A percentile compares a stretch with the other conserved stretches of the same genome.
Conservation (phyloP, 202 grass and related monocot genomes). For the Schoenoplectus triqueter region DNA sequence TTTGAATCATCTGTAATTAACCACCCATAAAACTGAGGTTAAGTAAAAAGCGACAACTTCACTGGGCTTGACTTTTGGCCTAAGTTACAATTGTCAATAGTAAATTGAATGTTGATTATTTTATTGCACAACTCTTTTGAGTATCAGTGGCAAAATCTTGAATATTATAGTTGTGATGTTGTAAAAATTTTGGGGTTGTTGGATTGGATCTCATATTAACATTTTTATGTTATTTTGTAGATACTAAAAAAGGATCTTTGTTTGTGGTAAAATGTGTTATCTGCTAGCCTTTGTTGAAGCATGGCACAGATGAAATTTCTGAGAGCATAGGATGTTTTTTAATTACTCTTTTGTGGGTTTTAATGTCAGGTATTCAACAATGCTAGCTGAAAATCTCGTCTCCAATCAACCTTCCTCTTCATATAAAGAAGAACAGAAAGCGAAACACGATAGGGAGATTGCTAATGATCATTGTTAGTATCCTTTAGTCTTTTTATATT, state of each 20-base stretch:
- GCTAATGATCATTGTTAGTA: constrained; percentile 44
- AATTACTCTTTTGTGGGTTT: not conserved
- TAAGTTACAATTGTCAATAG: not conserved
- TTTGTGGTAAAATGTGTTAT: constrained; percentile 11
- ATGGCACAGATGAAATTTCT: not conserved
- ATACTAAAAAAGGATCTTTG: not conserved
- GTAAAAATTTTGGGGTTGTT: not conserved
- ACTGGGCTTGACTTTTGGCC: not conserved
- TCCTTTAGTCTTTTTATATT: constrained; percentile 33
- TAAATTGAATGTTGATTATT: constrained; percentile 7
- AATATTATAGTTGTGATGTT: not conserved
- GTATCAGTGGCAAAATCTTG: constrained; percentile 20
- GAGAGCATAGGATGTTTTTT: not conserved
- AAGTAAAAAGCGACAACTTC: not conserved
- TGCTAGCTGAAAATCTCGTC: constrained; percentile 98
- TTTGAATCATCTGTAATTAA: constrained; percentile 2
- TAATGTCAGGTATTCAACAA: constrained; percentile 88
- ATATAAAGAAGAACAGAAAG: constrained; percentile 46
- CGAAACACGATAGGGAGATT: constrained; percentile 38
- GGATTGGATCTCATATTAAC: not conserved
- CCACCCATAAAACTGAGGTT: not conserved
- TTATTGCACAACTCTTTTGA: not conserved
- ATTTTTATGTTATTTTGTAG: not conserved
- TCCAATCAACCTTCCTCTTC: constrained; percentile 56
- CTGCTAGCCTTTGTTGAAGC: constrained; percentile 36